Base-by-base conservation (phyloP, 1,284 basidiomycete genomes). In the Malassezia brasiliensis region DNA sequence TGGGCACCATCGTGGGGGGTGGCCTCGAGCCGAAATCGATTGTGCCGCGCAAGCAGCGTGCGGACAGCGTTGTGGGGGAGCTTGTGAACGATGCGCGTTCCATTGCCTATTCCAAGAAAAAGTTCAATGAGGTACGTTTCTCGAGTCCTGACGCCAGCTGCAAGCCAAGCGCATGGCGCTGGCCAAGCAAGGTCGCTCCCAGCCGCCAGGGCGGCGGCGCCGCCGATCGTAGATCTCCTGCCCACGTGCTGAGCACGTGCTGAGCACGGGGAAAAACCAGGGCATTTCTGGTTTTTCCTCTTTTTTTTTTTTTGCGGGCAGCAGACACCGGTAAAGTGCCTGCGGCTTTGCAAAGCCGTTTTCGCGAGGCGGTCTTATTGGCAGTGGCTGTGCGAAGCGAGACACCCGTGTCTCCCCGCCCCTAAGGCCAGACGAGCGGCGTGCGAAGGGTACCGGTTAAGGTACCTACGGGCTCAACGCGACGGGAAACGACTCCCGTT, bases 21-120 rank as follows among this genome's bases (percentile, higher is more conserved):
- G 87, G 85, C 30, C 85, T 90, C 69, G 87, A 84, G 54, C 83
- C 81, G 40, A 80, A 83, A 11, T 86, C 82, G 56, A 77, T 81
- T 9, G 83, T 85, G 61, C 87, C 86, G 3, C 80, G 82, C 39
- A 78, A 83, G 9, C 78, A 83, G 61, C 78, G 84, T 64, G 93
- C 87, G 75, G 79, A 83, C 64, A 87, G 85, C 14, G 79, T 96
- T 44, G 87, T 98, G 20, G 87, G 91, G 61, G 87, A 89, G 69
- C 78, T 96, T 17, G 83, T 96, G 47, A 84, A 85, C 61, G 90
- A 96, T 77, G 83, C 86, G 2, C 85, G 87, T 72, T 83, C 88
- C 17, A 84, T 83, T 65, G 80, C 83, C 53, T 96, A 94, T 74
- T 87, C 91, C 37, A 96, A 96, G 79, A 84, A 84, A 78, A 96